Percentiles rank a stretch among this genome's conserved stretches.
Conservation (phyloP, 305 asterid genomes). For the Solanum hybrid region DNA sequence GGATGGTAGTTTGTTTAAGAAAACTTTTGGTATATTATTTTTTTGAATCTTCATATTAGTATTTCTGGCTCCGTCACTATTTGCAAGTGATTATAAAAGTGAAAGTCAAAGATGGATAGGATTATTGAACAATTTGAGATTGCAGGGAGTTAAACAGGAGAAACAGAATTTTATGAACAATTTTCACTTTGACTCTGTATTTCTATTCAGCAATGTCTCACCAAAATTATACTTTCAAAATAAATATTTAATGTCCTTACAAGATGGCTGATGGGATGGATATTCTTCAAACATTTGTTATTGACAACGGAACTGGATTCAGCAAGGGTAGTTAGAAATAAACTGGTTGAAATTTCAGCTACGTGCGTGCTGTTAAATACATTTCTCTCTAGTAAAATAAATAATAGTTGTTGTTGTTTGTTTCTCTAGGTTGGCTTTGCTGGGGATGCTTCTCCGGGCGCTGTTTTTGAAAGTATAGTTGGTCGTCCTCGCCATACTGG, state of each 20-base stretch:
- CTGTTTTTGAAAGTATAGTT: slow-evolving; percentile 25
- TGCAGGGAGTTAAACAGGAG: background rate
- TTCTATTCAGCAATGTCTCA: background rate
- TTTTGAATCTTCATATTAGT: background rate
- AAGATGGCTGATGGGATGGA: slow-evolving; percentile 10
- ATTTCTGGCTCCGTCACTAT: background rate
- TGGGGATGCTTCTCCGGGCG: slow-evolving; percentile 30
- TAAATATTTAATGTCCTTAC: background rate
- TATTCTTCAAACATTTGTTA: slow-evolving; percentile 15
- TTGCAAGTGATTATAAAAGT: background rate
- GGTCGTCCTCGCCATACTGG: slow-evolving; percentile 29
- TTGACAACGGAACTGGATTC: slow-evolving; percentile 28
- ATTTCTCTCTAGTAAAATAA: background rate
- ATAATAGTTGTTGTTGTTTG: background rate
- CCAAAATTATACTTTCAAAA: background rate
- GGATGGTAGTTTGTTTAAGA: background rate
- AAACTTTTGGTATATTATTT: background rate
- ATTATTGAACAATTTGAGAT: background rate
- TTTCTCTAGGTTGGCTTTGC: slow-evolving; percentile 29
- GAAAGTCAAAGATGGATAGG: background rate
- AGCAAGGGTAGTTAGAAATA: slow-evolving; percentile 14
- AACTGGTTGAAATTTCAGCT: background rate
- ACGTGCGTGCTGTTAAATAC: background rate
- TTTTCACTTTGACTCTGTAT: background rate
- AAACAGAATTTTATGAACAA: background rate